A percentile compares a stretch with the other conserved stretches of the same genome.
These are phyloP conservation scores for Lasiodiplodia sp. DNA, from an alignment of 2,329 filamentous ascomycete species.

Conservation along the genomic window DNA sequence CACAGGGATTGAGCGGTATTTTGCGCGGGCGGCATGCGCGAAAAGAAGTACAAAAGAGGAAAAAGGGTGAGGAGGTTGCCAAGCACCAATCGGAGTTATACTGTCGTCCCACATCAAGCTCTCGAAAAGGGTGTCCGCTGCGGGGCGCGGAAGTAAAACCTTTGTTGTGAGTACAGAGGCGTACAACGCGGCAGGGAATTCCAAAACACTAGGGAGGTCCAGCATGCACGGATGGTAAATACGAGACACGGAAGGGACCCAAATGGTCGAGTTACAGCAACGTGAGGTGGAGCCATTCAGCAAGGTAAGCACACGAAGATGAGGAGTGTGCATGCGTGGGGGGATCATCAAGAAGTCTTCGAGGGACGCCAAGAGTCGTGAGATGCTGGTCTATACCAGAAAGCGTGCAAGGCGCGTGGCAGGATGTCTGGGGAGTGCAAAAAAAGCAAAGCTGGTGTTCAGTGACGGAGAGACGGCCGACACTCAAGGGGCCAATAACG, in stretches of 20 bases:
- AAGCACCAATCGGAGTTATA: slow-evolving; percentile 20
- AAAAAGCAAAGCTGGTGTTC: neutral
- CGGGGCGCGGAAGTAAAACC: neutral
- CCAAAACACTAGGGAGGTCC: neutral
- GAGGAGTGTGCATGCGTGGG: neutral
- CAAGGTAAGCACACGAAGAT: slow-evolving; percentile 8
- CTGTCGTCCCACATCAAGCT: neutral
- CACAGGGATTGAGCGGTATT: neutral
- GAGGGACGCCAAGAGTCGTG: slow-evolving; percentile 9
- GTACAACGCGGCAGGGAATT: neutral
- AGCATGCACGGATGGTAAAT: neutral
- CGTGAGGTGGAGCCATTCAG: slow-evolving; percentile 1
- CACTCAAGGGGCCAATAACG: neutral
- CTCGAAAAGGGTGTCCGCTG: neutral
- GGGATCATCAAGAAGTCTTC: neutral
- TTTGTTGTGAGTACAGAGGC: neutral
- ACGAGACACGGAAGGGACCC: neutral
- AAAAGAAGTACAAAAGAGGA: slow-evolving; percentile 3
- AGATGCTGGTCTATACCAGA: slow-evolving; percentile 17
- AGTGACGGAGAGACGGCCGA: neutral
- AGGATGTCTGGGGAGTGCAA: neutral
- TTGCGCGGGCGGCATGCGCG: neutral
- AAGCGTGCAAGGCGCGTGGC: slow-evolving; percentile 18
- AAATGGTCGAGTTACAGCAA: slow-evolving; percentile 11
- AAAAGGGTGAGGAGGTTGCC: neutral